phyloP scores from a whole-genome alignment of 495 filamentous ascomycete genomes.

The Penicillium macrosclerotiorum region DNA sequence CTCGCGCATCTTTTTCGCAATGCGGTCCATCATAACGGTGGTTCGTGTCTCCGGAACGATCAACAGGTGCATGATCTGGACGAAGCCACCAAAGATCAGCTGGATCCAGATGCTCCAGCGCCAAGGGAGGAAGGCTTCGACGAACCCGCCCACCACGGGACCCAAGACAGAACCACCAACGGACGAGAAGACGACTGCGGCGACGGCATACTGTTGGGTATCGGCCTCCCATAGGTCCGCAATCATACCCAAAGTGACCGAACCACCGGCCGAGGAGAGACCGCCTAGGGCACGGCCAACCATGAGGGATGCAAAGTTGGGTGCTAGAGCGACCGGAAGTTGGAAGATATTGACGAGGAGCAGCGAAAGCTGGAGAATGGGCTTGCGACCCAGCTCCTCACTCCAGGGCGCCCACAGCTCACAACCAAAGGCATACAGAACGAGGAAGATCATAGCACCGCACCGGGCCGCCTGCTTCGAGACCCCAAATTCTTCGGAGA shows the following conservation, averaged over 20 bases:
- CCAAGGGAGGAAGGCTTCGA: conserved; percentile 49
- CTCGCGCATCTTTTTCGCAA: conserved; percentile 54
- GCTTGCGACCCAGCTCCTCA: conserved; percentile 59
- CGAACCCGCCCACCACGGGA: conserved; percentile 60
- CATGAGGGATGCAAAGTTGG: conserved; percentile 55
- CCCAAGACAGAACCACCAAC: conserved; percentile 62
- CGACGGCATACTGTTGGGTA: conserved; percentile 59
- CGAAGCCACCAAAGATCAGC: conserved; percentile 56
- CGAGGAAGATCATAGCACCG: conserved; percentile 58
- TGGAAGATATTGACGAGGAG: conserved; percentile 61
- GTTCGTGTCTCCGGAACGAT: conserved; percentile 58
- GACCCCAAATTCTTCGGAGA: conserved; percentile 48
- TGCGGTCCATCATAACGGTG: conserved; percentile 58
- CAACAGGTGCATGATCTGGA: conserved; percentile 52
- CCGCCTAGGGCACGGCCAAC: conserved; percentile 57
- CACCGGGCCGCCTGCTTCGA: conserved; percentile 52
- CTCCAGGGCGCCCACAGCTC: conserved; percentile 68
- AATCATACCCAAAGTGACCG: conserved; percentile 62
- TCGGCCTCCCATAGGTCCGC: conserved; percentile 62
- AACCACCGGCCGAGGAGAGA: conserved; percentile 60
- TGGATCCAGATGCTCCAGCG: conserved; percentile 61
- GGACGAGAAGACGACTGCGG: conserved; percentile 62
- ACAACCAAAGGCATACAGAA: conserved; percentile 63
- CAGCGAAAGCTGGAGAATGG: conserved; percentile 53
- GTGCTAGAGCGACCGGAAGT: conserved; percentile 51